phyloP scores from a whole-genome alignment of 83 land plant species.

The Diphasiastrum complanatum region DNA sequence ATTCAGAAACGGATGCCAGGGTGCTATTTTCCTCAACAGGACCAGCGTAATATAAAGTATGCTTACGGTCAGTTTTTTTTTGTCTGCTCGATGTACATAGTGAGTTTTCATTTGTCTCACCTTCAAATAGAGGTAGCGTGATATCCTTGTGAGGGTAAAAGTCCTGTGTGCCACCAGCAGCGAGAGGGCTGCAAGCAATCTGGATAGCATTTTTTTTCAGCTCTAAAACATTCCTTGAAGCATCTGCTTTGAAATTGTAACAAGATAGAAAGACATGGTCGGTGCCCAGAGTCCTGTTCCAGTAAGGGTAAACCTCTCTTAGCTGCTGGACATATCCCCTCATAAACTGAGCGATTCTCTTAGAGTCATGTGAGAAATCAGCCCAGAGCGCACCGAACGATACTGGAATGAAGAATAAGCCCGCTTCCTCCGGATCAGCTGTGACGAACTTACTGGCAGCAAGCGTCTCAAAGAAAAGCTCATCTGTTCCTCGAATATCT shows the following conservation, averaged over 20 bases:
- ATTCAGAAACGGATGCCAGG: conserved; percentile 12
- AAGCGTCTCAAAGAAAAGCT: conserved; percentile 26
- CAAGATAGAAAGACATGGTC: conserved; percentile 60
- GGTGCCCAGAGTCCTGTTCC: conserved; percentile 75
- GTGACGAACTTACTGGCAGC: conserved; percentile 46
- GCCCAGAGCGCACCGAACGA: conserved; percentile 20
- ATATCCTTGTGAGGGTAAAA: conserved; percentile 74
- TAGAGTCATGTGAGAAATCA: background rate
- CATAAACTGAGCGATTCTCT: conserved; percentile 28
- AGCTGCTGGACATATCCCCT: conserved; percentile 32
- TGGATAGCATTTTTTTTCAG: conserved; percentile 63
- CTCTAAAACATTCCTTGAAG: conserved; percentile 61
- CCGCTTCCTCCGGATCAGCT: conserved; percentile 46
- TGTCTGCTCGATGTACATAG: background rate
- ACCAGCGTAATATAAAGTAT: background rate
- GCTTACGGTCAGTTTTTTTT: background rate
- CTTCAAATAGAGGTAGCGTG: conserved; percentile 31
- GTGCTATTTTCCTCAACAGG: conserved; percentile 3
- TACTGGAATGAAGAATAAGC: conserved; percentile 51
- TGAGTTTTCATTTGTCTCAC: background rate
- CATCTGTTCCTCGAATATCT: background rate
- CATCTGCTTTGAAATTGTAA: conserved; percentile 26
- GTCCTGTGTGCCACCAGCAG: background rate
- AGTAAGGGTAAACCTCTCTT: conserved; percentile 42
- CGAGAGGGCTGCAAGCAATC: conserved; percentile 40